phyloP scores from a whole-genome alignment of 495 filamentous ascomycete genomes.

The Penicillium riverlandense region DNA sequence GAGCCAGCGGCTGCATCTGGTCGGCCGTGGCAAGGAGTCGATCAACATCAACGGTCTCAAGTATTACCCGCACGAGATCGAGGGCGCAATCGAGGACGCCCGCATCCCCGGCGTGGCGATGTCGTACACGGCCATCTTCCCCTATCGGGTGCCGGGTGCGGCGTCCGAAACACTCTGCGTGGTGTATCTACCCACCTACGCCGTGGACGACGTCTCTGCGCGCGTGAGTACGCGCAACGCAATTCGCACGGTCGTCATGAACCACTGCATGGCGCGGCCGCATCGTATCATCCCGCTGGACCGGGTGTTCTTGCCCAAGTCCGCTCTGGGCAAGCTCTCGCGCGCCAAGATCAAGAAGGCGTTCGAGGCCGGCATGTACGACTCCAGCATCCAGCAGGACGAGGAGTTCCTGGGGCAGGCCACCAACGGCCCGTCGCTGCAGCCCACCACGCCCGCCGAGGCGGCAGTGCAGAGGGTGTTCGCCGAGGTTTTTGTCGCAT shows the following conservation, averaged over 20 bases:
- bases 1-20: conserved; percentile 47
- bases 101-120: conserved; percentile 19
- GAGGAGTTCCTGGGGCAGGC: too few species aligned
- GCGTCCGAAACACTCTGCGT: conserved; percentile 31
- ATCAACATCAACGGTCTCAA: conserved; percentile 52
- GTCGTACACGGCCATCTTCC: conserved; percentile 22
- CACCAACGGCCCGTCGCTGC: too few species aligned
- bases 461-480: background rate
- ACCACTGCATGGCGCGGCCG: conserved; percentile 7
- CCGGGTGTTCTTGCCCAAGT: conserved; percentile 5
- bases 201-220: conserved; percentile 2
- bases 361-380: conserved; percentile 1
- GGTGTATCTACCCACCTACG: conserved; percentile 20
- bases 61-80: conserved; percentile 31
- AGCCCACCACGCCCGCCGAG: too few species aligned
- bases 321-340: conserved; percentile 44
- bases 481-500: conserved; percentile 4
- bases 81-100: conserved; percentile 34
- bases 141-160: conserved; percentile 12
- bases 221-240: conserved; percentile 3
- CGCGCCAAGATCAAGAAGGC: conserved; percentile 27
- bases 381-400: conserved; percentile 2
- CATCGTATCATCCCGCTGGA: conserved; percentile 7
- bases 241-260: conserved; percentile 5
- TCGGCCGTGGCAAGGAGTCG: conserved; percentile 46